Base-by-base conservation (phyloP, 768 basidiomycete genomes). In the Neoboletus magnificus region DNA sequence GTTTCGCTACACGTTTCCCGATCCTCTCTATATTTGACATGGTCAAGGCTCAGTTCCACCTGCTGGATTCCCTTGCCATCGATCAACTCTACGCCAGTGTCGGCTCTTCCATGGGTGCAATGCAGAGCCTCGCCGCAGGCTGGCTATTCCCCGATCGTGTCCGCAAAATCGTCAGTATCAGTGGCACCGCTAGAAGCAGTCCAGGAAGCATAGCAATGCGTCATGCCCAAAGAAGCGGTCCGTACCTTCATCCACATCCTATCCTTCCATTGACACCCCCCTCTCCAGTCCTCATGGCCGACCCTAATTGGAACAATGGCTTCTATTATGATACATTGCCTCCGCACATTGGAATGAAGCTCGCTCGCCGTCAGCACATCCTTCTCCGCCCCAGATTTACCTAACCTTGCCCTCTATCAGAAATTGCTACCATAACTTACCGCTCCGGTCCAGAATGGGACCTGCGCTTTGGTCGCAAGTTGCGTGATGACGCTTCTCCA, bases 361-460 rank as follows among this genome's bases (percentile, higher is more conserved):
- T 99, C 20, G 97, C 97, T 27, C 83, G 97, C 61, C 97, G 95
- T 97, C 66, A 65, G 86, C 75, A 13, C n/a, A 15, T 33, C 64
- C 15, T 43, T 12, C 20, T 22, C n/a, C 35, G 6, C 15, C 25
- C 0, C 23, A 13, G 10, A 27, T 4, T 47, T 3, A 33, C 44
- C 44, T 27, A 2, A 16, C 30, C 45, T 51, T 6, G 55, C 43
- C 52, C 13, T 45, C 44, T 30, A 15, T 18, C 52, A 98, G 95
- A 99, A 76, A 98, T 99, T 61, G 97, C 97, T 12, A 99, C 97
- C 3, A 97, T 99, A 66, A 98, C 97, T 0, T 99, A 99, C 71
- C 87, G 97, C 36, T 98, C 97, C 13, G 97, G 97, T 1, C 97
- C 97, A 7, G 97, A 99, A 72, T 99, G 97, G 97, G 97, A 99